Base-by-base conservation (phyloP, 306 rosid genomes). In the Dalbergia cultrata region DNA sequence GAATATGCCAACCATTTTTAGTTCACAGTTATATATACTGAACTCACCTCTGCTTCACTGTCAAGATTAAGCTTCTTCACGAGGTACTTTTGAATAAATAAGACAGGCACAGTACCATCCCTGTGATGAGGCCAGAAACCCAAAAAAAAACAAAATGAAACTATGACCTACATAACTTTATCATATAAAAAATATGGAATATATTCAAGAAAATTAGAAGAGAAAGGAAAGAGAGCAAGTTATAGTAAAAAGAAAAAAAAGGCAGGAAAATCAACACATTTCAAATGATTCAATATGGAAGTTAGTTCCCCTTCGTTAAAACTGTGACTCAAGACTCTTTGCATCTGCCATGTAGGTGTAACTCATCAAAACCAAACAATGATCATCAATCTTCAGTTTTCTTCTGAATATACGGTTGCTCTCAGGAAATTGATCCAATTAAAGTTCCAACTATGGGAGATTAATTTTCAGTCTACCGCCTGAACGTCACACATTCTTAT, bases 91-190 rank as follows among this genome's bases (percentile, higher is more conserved):
- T 66, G 71, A n/a, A 66, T 66, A 57, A 70, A 88, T 21, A 98
- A 93, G 49, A 93, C 97, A 0, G 98, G 93, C 88, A 93, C 90
- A 68, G 84, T 88, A 65, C 98, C 96, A 86, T 95, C 96, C 89
- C 99, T 95, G 88, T 59, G 17, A 77, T 75, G 65, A 80, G 57
- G 41, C 67, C 33, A 80, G 54, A 33, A 81, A 77, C 18, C 80
- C 50, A 69, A 58, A 73, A n/a, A 60, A 66, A n/a, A n/a, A n/a
- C n/a, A n/a, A n/a, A n/a, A 78, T 39, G 75, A 68, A 47, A 39
- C 58, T 19, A 57, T 83, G 65, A 74, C 33, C 56, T 39, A 74
- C 19, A 34, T 49, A 78, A 34, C 17, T 45, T 60, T 52, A 67
- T 66, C 70, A 63, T 64, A 12, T 13, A 35, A 34, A 44, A 47